Conservation (phyloP, 768 basidiomycete genomes). For the Coprinopsis cinerea region DNA sequence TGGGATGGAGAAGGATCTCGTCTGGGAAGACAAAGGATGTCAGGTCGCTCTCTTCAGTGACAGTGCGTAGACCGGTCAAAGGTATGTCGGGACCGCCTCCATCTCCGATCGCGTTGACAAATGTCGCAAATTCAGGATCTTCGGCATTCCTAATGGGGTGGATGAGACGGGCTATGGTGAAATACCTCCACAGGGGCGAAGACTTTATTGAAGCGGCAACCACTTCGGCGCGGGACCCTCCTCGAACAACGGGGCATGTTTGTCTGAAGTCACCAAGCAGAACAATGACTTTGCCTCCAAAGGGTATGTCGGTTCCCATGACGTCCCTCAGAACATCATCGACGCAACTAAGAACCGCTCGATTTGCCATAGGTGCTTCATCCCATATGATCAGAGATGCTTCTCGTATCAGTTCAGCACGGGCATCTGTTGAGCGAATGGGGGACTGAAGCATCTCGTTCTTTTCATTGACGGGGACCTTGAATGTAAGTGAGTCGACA, state of each 20-base stretch:
- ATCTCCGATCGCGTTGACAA: too few relatives aligned
- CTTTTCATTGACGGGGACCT: too few relatives aligned
- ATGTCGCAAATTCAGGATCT: slow-evolving; percentile 27
- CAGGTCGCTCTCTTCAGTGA: too few relatives aligned
- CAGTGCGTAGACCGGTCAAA: too few relatives aligned
- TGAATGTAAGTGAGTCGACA: too few relatives aligned
- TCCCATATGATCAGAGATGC: slow-evolving; percentile 33
- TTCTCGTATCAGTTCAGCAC: slow-evolving; percentile 27
- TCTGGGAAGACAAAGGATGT: too few relatives aligned
- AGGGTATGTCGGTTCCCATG: slow-evolving; percentile 22
- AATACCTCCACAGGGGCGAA: slow-evolving; percentile 26
- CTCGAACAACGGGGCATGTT: slow-evolving; percentile 30
- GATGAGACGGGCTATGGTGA: slow-evolving; percentile 22
- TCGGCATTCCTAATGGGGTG: slow-evolving; percentile 30
- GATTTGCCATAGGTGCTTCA: slow-evolving; percentile 37
- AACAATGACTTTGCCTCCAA: slow-evolving; percentile 32
- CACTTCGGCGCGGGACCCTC: slow-evolving; percentile 22
- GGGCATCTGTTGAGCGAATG: too few relatives aligned
- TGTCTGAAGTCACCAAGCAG: slow-evolving; percentile 36
- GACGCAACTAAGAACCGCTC: slow-evolving; percentile 26
- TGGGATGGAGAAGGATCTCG: too few relatives aligned
- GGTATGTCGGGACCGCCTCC: too few relatives aligned
- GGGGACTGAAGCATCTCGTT: too few relatives aligned
- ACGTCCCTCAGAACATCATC: slow-evolving; percentile 26
- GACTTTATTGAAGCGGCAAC: slow-evolving; percentile 31